Conservation (phyloP, 1,284 basidiomycete genomes). For the Prillingera fragicola region DNA sequence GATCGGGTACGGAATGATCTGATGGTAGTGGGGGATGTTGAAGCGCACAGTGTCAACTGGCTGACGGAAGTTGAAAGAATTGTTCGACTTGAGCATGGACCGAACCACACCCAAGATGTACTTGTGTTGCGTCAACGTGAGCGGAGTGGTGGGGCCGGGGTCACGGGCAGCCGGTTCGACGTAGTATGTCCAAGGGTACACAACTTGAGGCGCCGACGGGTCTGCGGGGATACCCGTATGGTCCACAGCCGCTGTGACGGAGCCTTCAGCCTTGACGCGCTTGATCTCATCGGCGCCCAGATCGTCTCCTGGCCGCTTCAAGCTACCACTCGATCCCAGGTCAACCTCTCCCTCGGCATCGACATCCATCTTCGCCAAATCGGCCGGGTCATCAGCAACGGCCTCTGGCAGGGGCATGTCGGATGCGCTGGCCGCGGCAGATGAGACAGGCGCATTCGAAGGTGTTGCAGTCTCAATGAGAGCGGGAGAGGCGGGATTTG, state of each 20-base stretch:
- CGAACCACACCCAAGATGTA: conserved; percentile 75
- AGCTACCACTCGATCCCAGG: conserved; percentile 8
- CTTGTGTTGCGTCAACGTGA: conserved; percentile 62
- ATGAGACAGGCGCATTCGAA: background rate
- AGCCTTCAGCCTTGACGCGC: conserved; percentile 22
- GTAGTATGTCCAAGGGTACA: conserved; percentile 29
- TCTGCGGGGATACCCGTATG: conserved; percentile 1
- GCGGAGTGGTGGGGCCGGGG: conserved; percentile 39
- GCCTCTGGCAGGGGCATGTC: conserved; percentile 3
- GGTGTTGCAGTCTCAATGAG: background rate
- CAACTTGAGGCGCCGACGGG: conserved; percentile 4
- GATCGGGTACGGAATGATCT: conserved; percentile 86
- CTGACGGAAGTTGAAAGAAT: conserved; percentile 70
- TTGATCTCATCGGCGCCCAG: conserved; percentile 31
- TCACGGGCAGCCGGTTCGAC: conserved; percentile 32
- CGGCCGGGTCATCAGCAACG: conserved; percentile 6
- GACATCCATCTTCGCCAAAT: too few relatives aligned
- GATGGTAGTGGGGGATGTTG: conserved; percentile 84
- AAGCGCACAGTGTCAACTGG: conserved; percentile 90
- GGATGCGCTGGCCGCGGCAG: background rate
- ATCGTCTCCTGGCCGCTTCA: conserved; percentile 38
- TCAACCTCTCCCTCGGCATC: conserved; percentile 19
- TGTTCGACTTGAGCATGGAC: conserved; percentile 71
- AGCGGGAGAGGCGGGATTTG: conserved; percentile 1
- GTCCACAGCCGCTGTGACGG: background rate